Evolutionary conservation across 768 basidiomycete genomes (phyloP), one percentile per base, ranked within the genome.

Genomic region (Leccinum obscurum): DNA sequence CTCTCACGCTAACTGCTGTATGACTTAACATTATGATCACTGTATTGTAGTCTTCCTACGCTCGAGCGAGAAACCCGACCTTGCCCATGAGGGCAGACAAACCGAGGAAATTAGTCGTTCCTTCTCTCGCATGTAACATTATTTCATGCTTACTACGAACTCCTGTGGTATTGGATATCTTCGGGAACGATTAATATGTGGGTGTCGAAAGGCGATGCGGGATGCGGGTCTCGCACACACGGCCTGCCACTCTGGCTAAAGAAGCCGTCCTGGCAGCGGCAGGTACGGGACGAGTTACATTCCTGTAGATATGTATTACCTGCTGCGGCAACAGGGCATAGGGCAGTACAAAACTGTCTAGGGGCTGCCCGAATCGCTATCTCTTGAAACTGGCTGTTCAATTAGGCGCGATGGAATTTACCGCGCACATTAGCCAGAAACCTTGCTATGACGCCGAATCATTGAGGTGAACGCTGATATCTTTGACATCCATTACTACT

Each of bases 311-410:
- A 41, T 41, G 20, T 20, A 46, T 46, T 7, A 14, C 82, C 83
- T 81, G 63, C 82, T 85, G n/a, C 78, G 58, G 5, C 83, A 71
- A 3, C 50, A 82, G 65, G 65, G 68, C 44, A 32, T n/a, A 53
- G 57, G 58, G 68, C 20, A 46, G 30, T 44, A 46, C 24, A n/a
- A 24, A 30, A 51, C 17, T 14, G 24, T 15, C 54, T 28, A 17
- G 17, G 35, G 9, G 15, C 44, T 46, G 15, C 54, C 37, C 39
- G 39, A 41, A 41, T n/a, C 13, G 46, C 10, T 22, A 6, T 30
- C 41, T 41, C n/a, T 14, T 24, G 26, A 9, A 50, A 17, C 22
- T 22, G 46, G 2, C 22, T 48, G n/a, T 14, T 22, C 30, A 30
- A 30, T 24, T 48, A 48, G 46, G 46, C 10, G 20, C 20, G 20